Base-by-base conservation (phyloP, 1,284 basidiomycete genomes). In the Kwoniella shivajii region DNA sequence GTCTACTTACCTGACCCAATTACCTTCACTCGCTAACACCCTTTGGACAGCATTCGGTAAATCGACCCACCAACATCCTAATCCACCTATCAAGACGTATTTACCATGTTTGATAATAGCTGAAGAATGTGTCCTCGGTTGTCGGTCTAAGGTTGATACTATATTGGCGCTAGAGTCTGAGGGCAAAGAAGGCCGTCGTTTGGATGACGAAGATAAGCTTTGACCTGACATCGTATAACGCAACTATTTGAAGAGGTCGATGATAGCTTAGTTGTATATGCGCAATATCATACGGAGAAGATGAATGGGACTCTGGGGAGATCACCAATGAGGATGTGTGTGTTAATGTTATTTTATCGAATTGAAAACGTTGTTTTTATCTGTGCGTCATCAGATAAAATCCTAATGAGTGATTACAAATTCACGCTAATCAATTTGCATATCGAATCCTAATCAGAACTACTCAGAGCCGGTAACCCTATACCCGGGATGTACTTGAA, bases 31-130 rank as follows among this genome's bases (percentile, higher is more conserved):
- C 6, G 63, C 55, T 18, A 66, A 50, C 10, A 72, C 58, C 31
- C 59, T 53, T 26, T 16, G 14, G 1, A 69, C 54, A 9, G 56
- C 66, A 14, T 54, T 57, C 6, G 33, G 29, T 14, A 75, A 42
- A 42, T 67, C 72, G 24, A 67, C 60, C 45, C 60, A 76, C 77
- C 77, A 78, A 38, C 67, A 65, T 0, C 75, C 75, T 9, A 56
- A 56, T 1, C 45, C 60, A 20, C 77, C 77, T 1, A 65, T 52
- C 6, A 65, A 42, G 30, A 78, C 67, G 47, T 76, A 78, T 65
- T 77, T 77, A 34, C 74, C 77, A 60, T 78, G 75, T 55, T 75
- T 74, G 48, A 73, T 43, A 14, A 66, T 31, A 11, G 51, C 44
- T 4, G 55, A 42, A 22, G 55, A 46, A n/a, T 33, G n/a, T 14